phyloP scores from a whole-genome alignment of 116 monocot genomes.

The Iris pallida region DNA sequence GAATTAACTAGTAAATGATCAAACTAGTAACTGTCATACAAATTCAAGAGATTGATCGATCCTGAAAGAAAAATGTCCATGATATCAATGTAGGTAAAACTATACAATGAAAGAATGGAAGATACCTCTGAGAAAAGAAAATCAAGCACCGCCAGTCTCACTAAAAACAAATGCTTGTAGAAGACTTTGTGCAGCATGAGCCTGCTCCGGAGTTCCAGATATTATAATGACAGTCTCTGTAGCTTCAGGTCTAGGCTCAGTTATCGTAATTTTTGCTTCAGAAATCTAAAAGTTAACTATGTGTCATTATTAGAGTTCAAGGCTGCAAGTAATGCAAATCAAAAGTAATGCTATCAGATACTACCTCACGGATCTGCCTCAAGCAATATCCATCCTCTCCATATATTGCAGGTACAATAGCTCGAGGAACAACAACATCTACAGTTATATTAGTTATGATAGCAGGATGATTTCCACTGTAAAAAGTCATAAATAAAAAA shows the following conservation, averaged over 20 bases:
- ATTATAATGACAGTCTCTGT: slow-evolving; percentile 78
- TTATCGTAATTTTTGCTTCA: slow-evolving; percentile 88
- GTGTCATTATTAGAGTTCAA: no score
- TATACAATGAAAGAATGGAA: slow-evolving; percentile 1
- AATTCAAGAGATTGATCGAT: no score
- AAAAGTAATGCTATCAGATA: neutral
- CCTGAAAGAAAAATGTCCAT: no score
- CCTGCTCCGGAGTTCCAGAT: slow-evolving; percentile 94
- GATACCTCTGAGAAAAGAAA: slow-evolving; percentile 12
- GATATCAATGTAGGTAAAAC: no score
- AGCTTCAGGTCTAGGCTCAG: slow-evolving; percentile 74
- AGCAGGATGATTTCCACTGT: no score
- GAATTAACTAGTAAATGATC: neutral
- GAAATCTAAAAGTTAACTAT: slow-evolving; percentile 53
- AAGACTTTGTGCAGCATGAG: slow-evolving; percentile 95
- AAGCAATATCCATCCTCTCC: slow-evolving; percentile 86
- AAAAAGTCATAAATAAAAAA: neutral
- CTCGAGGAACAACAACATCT: slow-evolving; percentile 80
- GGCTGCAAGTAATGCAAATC: no score
- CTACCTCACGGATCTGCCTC: slow-evolving; percentile 75
- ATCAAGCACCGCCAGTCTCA: slow-evolving; percentile 53
- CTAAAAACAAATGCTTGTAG: slow-evolving; percentile 95
- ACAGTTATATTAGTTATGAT: slow-evolving; percentile 64
- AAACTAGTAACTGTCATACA: no score
- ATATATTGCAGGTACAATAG: slow-evolving; percentile 60